phyloP scores from a whole-genome alignment of 768 basidiomycete genomes.

The Clathrus columnatus region DNA sequence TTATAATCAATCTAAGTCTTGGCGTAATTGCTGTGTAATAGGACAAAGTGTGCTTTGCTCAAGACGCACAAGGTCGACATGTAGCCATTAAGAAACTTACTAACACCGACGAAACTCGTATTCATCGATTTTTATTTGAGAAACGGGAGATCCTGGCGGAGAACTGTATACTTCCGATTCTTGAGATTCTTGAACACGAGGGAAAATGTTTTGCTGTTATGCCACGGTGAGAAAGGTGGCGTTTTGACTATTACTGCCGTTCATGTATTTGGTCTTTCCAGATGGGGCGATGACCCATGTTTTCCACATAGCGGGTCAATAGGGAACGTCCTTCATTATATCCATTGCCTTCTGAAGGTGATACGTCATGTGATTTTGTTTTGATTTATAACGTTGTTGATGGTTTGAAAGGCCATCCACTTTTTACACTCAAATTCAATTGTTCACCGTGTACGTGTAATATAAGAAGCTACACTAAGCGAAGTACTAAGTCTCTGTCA shows the following conservation, averaged over 20 bases:
- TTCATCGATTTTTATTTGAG: not conserved
- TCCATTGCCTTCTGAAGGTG: not conserved
- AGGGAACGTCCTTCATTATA: constrained; percentile 5
- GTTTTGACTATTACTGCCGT: no score
- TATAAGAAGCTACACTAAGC: not conserved
- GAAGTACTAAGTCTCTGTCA: not conserved
- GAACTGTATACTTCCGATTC: not conserved
- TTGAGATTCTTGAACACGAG: not conserved
- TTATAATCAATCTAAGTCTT: no score
- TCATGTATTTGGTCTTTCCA: constrained; percentile 1
- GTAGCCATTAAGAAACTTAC: not conserved
- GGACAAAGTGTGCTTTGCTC: not conserved
- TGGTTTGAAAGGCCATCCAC: not conserved
- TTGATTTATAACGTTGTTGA: not conserved
- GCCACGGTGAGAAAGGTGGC: not conserved
- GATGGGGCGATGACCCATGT: not conserved
- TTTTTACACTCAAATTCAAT: not conserved
- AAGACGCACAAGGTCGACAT: not conserved
- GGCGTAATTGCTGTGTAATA: not conserved
- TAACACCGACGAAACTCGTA: not conserved
- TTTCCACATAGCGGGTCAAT: constrained; percentile 15
- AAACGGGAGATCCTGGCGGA: not conserved
- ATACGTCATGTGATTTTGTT: not conserved
- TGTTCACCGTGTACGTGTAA: not conserved
- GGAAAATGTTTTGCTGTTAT: not conserved